A percentile compares a stretch with the other conserved stretches of the same genome.
These are phyloP conservation scores for Nicotiana benthamiana DNA, from an alignment of 257 asterid genomes.

Conservation along the genomic window DNA sequence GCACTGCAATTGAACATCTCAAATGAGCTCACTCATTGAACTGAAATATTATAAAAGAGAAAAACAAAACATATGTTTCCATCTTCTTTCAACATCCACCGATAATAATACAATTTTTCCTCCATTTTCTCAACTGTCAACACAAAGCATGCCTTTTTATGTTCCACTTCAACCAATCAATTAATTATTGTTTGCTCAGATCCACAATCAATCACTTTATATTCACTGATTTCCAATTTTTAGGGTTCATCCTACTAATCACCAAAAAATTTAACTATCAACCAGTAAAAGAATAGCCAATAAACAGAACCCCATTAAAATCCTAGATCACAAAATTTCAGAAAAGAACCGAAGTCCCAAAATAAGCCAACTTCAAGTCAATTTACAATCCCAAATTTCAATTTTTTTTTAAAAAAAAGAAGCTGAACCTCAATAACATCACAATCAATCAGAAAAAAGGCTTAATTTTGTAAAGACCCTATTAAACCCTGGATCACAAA, in stretches of 20 bases:
- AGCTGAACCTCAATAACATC: background rate
- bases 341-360: background rate
- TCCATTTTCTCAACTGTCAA: background rate
- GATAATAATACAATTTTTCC: background rate
- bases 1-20: slow-evolving; percentile 31
- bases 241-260: background rate
- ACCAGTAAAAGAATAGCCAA: background rate
- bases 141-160: background rate
- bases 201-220: background rate
- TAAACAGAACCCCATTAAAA: background rate
- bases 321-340: background rate
- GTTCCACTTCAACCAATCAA: background rate
- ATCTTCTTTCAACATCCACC: background rate
- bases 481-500: background rate
- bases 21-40: background rate
- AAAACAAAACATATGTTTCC: background rate
- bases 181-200: background rate
- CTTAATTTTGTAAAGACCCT: too few species aligned
- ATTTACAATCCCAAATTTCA: background rate
- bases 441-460: background rate
- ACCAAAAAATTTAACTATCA: background rate
- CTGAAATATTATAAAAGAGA: background rate
- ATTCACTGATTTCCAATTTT: too few species aligned
- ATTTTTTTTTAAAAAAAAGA: background rate
- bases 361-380: too few species aligned